Percentiles rank a stretch among this genome's conserved stretches.
These are phyloP conservation scores for Hirschfeldia incana DNA, from an alignment of 345 rosid species.

Conservation along the genomic window DNA sequence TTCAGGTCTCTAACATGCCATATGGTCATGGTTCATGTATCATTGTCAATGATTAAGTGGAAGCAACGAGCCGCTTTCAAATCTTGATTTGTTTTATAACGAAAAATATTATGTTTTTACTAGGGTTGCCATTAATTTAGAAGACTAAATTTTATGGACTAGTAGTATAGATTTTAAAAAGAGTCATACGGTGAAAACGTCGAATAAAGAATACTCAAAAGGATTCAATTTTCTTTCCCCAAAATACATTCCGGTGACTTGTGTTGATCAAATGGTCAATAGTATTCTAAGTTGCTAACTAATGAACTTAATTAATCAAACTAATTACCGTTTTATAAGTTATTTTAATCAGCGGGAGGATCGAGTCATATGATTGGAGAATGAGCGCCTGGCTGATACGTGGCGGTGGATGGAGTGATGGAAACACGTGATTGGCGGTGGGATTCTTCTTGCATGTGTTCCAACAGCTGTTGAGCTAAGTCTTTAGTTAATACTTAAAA, in stretches of 20 bases:
- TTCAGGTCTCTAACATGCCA: conserved; percentile 18
- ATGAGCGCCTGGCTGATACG: conserved; percentile 9
- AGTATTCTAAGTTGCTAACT: not conserved
- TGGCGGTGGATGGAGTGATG: conserved; percentile 14
- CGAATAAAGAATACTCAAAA: not conserved
- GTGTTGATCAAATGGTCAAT: not conserved
- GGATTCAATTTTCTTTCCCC: not conserved
- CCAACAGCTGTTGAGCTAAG: conserved; percentile 29
- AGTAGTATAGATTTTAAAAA: not conserved
- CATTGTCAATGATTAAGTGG: conserved; percentile 31
- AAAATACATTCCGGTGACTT: conserved; percentile 12
- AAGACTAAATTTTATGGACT: not conserved
- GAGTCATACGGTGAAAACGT: not conserved
- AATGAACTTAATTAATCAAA: not conserved
- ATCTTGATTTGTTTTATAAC: not conserved
- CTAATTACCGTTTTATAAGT: not conserved
- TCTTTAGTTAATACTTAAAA: not conserved
- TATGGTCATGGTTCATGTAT: conserved; percentile 28
- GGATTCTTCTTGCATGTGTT: conserved; percentile 16
- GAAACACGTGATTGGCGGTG: conserved; percentile 43
- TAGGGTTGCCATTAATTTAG: not conserved
- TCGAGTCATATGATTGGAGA: conserved; percentile 24
- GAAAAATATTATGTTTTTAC: not conserved
- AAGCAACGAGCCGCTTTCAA: conserved; percentile 28
- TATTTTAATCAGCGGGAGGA: conserved; percentile 3